phyloP scores from a whole-genome alignment of 768 basidiomycete genomes.

The Naganishia vishniacii region DNA sequence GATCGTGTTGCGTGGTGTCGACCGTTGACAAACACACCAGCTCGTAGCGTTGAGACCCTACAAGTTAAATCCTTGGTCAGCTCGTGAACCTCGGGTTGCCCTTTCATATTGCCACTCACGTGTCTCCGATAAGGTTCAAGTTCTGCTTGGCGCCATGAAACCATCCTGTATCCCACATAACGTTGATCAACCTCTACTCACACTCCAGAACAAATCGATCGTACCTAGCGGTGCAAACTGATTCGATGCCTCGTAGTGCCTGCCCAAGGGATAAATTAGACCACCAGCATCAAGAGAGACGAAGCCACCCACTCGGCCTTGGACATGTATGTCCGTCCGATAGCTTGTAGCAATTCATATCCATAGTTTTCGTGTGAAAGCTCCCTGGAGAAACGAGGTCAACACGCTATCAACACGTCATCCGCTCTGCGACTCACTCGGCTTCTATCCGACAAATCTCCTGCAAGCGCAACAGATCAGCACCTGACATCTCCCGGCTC shows the following conservation, averaged over 20 bases:
- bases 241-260: slow-evolving; percentile 35
- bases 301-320: slow-evolving; percentile 39
- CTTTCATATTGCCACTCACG: slow-evolving; percentile 31
- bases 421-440: slow-evolving; percentile 24
- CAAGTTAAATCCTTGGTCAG: not conserved
- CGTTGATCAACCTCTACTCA: not conserved
- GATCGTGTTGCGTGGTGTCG: not conserved
- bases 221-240: slow-evolving; percentile 44
- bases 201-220: not conserved
- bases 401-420: slow-evolving; percentile 17
- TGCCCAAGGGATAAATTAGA: not conserved
- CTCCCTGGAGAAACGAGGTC: slow-evolving; percentile 30
- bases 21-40: slow-evolving; percentile 28
- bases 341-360: slow-evolving; percentile 46
- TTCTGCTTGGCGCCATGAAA: slow-evolving; percentile 48
- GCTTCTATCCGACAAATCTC: slow-evolving; percentile 47
- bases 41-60: slow-evolving; percentile 46
- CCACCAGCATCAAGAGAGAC: not conserved
- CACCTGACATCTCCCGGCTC: too few relatives aligned
- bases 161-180: slow-evolving; percentile 36
- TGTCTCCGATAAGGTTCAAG: slow-evolving; percentile 44
- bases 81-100: not conserved
- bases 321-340: slow-evolving; percentile 45
- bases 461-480: slow-evolving; percentile 19
- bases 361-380: slow-evolving; percentile 49